These are phyloP conservation scores for Kluyveromyces sp. DNA, from an alignment of 1,139 yeast species.

Conservation along the genomic window DNA sequence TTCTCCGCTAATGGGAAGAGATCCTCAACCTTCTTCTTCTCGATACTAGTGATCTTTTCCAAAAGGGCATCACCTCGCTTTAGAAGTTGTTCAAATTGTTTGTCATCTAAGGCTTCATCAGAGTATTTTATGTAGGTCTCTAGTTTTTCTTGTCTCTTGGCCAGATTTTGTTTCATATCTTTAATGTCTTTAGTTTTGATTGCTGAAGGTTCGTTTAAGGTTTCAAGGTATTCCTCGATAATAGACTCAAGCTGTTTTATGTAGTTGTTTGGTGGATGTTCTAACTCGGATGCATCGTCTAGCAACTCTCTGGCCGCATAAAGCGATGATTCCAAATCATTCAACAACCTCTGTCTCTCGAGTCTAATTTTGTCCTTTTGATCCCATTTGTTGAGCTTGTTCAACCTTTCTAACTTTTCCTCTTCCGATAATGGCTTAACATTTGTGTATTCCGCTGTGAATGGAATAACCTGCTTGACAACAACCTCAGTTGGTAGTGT, in stretches of 20 bases:
- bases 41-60: constrained; percentile 7
- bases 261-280: constrained; percentile 33
- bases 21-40: constrained; percentile 9
- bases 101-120: constrained; percentile 31
- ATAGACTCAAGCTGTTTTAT: constrained; percentile 32
- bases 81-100: constrained; percentile 34
- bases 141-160: constrained; percentile 25
- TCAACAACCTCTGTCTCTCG: constrained; percentile 42
- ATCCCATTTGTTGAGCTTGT: constrained; percentile 20
- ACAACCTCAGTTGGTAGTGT: neutral
- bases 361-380: constrained; percentile 41
- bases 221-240: constrained; percentile 55
- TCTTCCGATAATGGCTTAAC: constrained; percentile 40
- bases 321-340: constrained; percentile 49
- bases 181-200: constrained; percentile 37
- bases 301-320: constrained; percentile 49
- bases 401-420: constrained; percentile 32
- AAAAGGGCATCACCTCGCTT: constrained; percentile 11
- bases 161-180: constrained; percentile 29
- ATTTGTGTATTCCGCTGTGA: constrained; percentile 33
- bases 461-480: constrained; percentile 11
- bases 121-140: constrained; percentile 30
- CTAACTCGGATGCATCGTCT: constrained; percentile 40
- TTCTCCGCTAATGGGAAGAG: constrained; percentile 12
- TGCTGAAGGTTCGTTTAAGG: constrained; percentile 63